Percentiles rank a stretch among this genome's conserved stretches.
phyloP scores from a whole-genome alignment of 1,284 basidiomycete genomes.

The Fomitopsis betulina region DNA sequence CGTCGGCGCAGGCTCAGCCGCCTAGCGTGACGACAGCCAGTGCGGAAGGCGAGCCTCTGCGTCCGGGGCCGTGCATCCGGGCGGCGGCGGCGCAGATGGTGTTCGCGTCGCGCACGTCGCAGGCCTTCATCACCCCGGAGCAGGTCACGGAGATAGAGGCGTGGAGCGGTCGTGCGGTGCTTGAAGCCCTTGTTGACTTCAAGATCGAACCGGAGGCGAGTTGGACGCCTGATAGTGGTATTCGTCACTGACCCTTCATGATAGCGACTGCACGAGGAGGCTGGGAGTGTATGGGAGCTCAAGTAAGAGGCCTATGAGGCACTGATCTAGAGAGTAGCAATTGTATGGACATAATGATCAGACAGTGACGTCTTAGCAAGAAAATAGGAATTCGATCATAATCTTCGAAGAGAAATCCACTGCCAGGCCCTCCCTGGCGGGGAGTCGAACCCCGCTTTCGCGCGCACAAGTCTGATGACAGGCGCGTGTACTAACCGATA shows the following conservation, averaged over 20 bases:
- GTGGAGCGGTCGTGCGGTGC: constrained; percentile 55
- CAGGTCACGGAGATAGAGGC: constrained; percentile 60
- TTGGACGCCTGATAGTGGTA: constrained; percentile 2
- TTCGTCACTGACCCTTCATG: background rate
- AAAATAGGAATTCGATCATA: too few species aligned
- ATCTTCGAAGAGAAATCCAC: background rate
- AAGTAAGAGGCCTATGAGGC: background rate
- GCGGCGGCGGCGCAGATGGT: constrained; percentile 82
- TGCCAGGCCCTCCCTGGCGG: constrained; percentile 3
- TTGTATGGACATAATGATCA: too few species aligned
- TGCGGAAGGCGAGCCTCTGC: constrained; percentile 16
- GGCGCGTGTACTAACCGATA: constrained; percentile 19
- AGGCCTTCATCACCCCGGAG: constrained; percentile 72
- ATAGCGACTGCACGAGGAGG: constrained; percentile 33
- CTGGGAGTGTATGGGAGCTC: constrained; percentile 36
- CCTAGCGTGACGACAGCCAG: constrained; percentile 22
- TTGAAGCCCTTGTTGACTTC: constrained; percentile 41
- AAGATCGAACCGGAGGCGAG: constrained; percentile 40
- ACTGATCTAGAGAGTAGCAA: background rate
- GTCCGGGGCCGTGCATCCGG: constrained; percentile 46
- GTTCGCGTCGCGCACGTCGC: constrained; percentile 75
- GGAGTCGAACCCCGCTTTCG: constrained; percentile 30
- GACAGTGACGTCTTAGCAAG: too few species aligned
- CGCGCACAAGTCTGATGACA: constrained; percentile 20
- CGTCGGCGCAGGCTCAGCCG: constrained; percentile 27